Conservation (phyloP, 2,329 filamentous ascomycete genomes). For the Xylaria sp. region DNA sequence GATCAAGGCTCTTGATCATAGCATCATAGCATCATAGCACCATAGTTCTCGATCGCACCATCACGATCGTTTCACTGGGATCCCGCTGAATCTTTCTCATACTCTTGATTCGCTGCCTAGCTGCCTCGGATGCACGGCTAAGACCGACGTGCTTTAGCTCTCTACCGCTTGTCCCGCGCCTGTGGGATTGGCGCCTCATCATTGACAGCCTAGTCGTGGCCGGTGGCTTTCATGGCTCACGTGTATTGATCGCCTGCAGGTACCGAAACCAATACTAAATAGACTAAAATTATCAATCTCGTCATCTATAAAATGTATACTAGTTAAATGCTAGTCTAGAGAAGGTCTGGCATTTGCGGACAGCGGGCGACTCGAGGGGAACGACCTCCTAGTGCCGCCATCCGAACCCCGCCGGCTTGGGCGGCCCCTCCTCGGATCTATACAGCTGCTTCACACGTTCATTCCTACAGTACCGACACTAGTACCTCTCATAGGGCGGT, state of each 20-base stretch:
- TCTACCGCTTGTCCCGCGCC: background rate
- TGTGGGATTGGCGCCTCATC: background rate
- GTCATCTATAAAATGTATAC: background rate
- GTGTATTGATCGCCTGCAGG: background rate
- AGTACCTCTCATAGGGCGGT: background rate
- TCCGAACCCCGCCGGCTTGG: conserved; percentile 4
- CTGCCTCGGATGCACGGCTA: background rate
- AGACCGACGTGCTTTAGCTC: background rate
- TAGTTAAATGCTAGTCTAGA: background rate
- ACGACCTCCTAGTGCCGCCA: background rate
- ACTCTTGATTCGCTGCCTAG: background rate
- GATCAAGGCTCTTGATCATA: background rate
- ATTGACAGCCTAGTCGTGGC: background rate
- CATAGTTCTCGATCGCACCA: background rate
- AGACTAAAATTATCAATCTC: background rate
- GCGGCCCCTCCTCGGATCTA: conserved; percentile 2
- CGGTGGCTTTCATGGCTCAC: background rate
- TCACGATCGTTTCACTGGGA: background rate
- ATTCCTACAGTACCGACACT: too few relatives aligned
- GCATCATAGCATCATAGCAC: background rate
- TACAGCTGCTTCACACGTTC: background rate
- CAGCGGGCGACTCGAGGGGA: conserved; percentile 1
- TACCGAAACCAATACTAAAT: background rate
- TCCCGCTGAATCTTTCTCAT: background rate
- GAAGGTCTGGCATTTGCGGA: background rate